phyloP scores from a whole-genome alignment of 164 flowering plant genomes.

The Kingdonia uniflora region DNA sequence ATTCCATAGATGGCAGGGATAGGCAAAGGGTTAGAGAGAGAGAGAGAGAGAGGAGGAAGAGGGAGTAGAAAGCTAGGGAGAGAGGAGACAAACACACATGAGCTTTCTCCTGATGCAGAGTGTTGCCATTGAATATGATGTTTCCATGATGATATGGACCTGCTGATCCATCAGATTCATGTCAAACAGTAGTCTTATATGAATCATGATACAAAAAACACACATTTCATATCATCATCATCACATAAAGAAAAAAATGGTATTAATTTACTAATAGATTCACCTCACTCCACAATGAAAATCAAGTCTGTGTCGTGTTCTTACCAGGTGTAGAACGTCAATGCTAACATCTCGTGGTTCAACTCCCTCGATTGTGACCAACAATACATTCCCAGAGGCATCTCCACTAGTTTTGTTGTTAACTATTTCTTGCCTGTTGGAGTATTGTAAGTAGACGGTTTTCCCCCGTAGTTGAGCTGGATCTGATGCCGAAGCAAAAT shows the following conservation, averaged over 20 bases:
- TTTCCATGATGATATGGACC: conserved; percentile 89
- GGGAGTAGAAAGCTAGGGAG: conserved; percentile 74
- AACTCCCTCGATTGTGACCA: conserved; percentile 86
- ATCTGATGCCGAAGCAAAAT: conserved; percentile 92
- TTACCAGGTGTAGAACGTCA: conserved; percentile 94
- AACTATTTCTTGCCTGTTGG: conserved; percentile 93
- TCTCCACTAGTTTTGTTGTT: conserved; percentile 90
- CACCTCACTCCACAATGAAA: conserved; percentile 12
- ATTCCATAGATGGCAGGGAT: conserved; percentile 26
- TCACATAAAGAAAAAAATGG: conserved; percentile 6
- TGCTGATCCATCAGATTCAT: conserved; percentile 90
- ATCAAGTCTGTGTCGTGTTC: conserved; percentile 16
- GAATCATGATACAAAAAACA: conserved; percentile 29
- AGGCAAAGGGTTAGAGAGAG: conserved; percentile 34
- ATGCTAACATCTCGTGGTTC: conserved; percentile 93
- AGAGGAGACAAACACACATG: conserved; percentile 97
- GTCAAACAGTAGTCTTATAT: conserved; percentile 53
- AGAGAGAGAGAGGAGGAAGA: conserved; percentile 49
- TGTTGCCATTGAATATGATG: conserved; percentile 76
- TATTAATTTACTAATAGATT: conserved; percentile 2
- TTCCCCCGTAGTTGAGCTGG: conserved; percentile 98
- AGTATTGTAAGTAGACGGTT: conserved; percentile 88
- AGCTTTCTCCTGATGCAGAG: conserved; percentile 89
- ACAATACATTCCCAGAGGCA: conserved; percentile 85
- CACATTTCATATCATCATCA: conserved; percentile 10